Percentiles rank a stretch among this genome's conserved stretches.
Evolutionary conservation across 495 filamentous ascomycete genomes (phyloP).

Genomic region (Hypoxylon rickii): DNA sequence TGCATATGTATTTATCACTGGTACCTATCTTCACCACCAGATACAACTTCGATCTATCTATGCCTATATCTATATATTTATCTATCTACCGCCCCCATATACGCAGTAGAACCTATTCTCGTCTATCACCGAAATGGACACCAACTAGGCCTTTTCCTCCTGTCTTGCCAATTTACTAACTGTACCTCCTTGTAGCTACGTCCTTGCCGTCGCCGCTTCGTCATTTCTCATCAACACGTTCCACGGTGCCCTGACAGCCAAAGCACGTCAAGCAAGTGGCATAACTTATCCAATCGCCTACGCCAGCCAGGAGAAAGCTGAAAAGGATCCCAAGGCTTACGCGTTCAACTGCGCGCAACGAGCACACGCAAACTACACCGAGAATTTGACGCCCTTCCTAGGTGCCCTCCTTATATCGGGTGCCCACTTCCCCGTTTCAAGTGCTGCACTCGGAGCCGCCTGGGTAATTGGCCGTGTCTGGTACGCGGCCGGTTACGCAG

Average conservation of each 20-base stretch:
- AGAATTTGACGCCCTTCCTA: conserved; percentile 66
- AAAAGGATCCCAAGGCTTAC: conserved; percentile 57
- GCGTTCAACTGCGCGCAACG: conserved; percentile 67
- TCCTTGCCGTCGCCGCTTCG: conserved; percentile 64
- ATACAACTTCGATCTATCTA: no score
- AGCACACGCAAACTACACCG: conserved; percentile 72
- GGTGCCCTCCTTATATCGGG: conserved; percentile 59
- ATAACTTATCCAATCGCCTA: conserved; percentile 69
- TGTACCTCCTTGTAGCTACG: conserved; percentile 43
- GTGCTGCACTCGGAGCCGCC: conserved; percentile 54
- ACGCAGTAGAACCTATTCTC: no score
- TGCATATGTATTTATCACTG: no score
- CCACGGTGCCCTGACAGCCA: conserved; percentile 53
- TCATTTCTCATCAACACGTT: conserved; percentile 60
- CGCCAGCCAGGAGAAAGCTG: conserved; percentile 60
- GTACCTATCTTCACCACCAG: no score
- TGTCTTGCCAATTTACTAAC: no score
- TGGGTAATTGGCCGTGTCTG: conserved; percentile 62
- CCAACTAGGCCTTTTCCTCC: no score
- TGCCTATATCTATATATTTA: no score
- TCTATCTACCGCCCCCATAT: no score
- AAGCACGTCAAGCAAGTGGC: conserved; percentile 57
- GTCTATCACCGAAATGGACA: no score
- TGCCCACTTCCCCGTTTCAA: conserved; percentile 60
- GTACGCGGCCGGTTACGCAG: conserved; percentile 65